Percentiles rank a stretch among this genome's conserved stretches.
Evolutionary conservation across 495 filamentous ascomycete genomes (phyloP).

Genomic region (Penicilliopsis zonata): DNA sequence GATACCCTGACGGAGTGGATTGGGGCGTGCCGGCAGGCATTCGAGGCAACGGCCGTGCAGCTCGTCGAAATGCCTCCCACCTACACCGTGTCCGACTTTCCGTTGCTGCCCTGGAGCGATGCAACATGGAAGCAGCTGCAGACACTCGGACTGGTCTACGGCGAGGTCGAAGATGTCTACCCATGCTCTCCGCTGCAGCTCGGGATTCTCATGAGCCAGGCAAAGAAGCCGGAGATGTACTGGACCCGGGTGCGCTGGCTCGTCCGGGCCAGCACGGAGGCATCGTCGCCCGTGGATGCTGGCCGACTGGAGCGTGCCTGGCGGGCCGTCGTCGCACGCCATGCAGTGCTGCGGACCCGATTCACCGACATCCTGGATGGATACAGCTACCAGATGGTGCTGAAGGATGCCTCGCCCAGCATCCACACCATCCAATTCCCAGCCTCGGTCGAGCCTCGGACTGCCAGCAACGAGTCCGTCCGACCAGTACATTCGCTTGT

Average conservation of each 20-base stretch:
- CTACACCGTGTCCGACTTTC: too few species aligned
- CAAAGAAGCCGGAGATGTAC: slow-evolving; percentile 22
- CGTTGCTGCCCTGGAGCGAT: too few species aligned
- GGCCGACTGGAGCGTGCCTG: slow-evolving; percentile 17
- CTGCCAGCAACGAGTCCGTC: too few species aligned
- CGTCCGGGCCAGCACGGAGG: neutral
- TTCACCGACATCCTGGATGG: slow-evolving; percentile 27
- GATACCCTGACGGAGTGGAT: too few species aligned
- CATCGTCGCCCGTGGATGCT: neutral
- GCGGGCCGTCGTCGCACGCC: slow-evolving; percentile 26
- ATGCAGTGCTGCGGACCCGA: slow-evolving; percentile 30
- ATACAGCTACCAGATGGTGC: slow-evolving; percentile 24
- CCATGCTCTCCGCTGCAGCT: slow-evolving; percentile 45
- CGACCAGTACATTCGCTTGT: too few species aligned
- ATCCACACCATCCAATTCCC: too few species aligned
- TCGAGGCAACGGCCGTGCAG: too few species aligned
- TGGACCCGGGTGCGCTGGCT: neutral
- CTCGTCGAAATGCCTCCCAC: too few species aligned
- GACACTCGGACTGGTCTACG: slow-evolving; percentile 4
- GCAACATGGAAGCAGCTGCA: too few species aligned
- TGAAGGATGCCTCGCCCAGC: neutral
- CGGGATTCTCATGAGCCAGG: slow-evolving; percentile 39
- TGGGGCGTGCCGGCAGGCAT: too few species aligned
- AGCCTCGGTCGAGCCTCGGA: slow-evolving; percentile 5
- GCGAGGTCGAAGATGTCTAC: slow-evolving; percentile 32